Evolutionary conservation across 176 grass and related monocot genomes (phyloP).

Genomic region (Puya raimondii): DNA sequence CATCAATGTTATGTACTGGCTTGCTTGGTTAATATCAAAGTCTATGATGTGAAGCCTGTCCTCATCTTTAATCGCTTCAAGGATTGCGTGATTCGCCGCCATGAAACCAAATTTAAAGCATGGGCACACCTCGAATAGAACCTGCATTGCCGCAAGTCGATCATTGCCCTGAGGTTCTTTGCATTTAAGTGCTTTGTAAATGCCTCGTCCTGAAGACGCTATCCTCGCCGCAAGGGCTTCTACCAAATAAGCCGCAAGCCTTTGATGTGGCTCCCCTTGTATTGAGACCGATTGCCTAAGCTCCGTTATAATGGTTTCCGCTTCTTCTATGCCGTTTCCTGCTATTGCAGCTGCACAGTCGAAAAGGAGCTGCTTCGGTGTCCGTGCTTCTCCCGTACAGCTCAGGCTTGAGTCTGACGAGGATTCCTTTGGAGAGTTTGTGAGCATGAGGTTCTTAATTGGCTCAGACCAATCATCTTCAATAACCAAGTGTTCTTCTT

Average conservation of each 20-base stretch:
- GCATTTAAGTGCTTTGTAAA: constrained; percentile 75
- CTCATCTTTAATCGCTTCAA: constrained; percentile 61
- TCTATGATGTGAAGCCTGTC: constrained; percentile 68
- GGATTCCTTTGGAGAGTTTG: too few species aligned
- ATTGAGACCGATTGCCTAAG: constrained; percentile 57
- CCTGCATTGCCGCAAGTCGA: constrained; percentile 67
- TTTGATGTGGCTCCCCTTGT: constrained; percentile 60
- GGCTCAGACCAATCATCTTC: background rate
- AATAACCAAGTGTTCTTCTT: background rate
- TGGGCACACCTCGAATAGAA: constrained; percentile 61
- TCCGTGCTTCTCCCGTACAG: too few species aligned
- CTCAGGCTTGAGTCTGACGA: too few species aligned
- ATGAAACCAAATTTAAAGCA: constrained; percentile 86
- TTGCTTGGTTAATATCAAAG: constrained; percentile 74
- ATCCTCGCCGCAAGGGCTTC: constrained; percentile 67
- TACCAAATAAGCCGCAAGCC: constrained; percentile 71
- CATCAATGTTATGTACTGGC: constrained; percentile 61
- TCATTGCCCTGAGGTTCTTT: constrained; percentile 60
- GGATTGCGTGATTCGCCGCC: constrained; percentile 77
- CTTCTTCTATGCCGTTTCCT: constrained; percentile 30
- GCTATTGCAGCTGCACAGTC: constrained; percentile 66
- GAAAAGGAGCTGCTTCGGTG: constrained; percentile 48
- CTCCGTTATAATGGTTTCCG: constrained; percentile 45
- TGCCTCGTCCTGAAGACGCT: constrained; percentile 42
- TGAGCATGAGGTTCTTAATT: too few species aligned